A percentile compares a stretch with the other conserved stretches of the same genome.
Conservation (phyloP, 768 basidiomycete genomes). For the Lactarius pseudohatsudake region DNA sequence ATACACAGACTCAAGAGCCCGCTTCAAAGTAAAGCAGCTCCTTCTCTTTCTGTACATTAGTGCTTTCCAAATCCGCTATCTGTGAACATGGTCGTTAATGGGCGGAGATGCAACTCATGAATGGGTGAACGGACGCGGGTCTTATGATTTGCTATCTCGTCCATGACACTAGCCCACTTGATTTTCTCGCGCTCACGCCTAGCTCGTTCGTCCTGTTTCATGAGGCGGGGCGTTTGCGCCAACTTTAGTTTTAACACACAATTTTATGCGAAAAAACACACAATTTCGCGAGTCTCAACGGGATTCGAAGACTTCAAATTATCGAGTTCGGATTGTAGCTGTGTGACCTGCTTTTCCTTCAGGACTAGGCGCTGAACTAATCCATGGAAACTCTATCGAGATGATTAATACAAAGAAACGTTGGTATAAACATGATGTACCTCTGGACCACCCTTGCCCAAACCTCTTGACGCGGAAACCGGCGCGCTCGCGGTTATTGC, state of each 20-base stretch:
- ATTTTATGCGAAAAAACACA: conserved; percentile 37
- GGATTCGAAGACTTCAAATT: conserved; percentile 58
- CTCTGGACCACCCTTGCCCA: conserved; percentile 56
- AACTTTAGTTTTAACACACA: background rate
- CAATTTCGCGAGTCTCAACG: conserved; percentile 56
- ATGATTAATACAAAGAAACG: conserved; percentile 13
- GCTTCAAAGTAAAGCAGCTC: conserved; percentile 78
- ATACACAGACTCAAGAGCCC: conserved; percentile 86
- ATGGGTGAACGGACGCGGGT: conserved; percentile 50
- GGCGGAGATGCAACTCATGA: background rate
- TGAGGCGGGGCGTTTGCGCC: background rate
- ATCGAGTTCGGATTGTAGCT: conserved; percentile 71
- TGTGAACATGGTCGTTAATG: conserved; percentile 34
- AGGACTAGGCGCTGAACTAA: conserved; percentile 76
- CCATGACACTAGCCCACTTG: conserved; percentile 69
- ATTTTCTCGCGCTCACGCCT: conserved; percentile 73
- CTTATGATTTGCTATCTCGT: conserved; percentile 73
- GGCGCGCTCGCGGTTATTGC: conserved; percentile 45
- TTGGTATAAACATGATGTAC: conserved; percentile 37
- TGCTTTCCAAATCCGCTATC: conserved; percentile 53
- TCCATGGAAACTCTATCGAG: conserved; percentile 60
- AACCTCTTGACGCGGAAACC: conserved; percentile 40
- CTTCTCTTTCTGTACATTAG: conserved; percentile 58
- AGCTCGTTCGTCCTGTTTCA: conserved; percentile 63
- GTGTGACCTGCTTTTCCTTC: conserved; percentile 82